Evolutionary conservation across 1,139 yeast species (phyloP), one percentile per base, ranked within the genome.

Genomic region (Pichia sp.): DNA sequence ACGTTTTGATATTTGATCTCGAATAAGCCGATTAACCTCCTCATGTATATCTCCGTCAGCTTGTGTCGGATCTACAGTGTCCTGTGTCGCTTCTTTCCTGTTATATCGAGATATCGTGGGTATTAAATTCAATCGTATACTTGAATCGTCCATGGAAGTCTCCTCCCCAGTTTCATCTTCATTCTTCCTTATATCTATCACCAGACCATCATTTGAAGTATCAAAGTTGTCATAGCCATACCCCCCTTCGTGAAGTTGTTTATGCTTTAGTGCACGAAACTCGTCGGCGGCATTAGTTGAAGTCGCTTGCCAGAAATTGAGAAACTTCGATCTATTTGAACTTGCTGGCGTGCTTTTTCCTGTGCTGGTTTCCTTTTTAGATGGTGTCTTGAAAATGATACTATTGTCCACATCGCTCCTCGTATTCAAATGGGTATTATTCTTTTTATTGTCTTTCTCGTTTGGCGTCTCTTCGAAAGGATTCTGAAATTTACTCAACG

Each of bases 391-490:
- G 32, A 41, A 54, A 50, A 8, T 5, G 5, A 15, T 13, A n/a
- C 34, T 45, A 31, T 15, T 26, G 11, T 44, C 62, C 49, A 30
- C 8, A 30, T 54, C 49, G 6, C 45, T 52, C 4, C 16, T 38
- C 30, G 45, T 55, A 4, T 23, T 3, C 13, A 23, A 13, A 2
- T 15, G 15, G 11, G 4, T 10, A 34, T 11, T 13, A 34, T 32
- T 16, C 15, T 16, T 62, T 61, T 41, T 23, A n/a, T 36, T 23
- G n/a, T 52, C 26, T 19, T 30, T 48, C n/a, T 15, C 47, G 5
- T 54, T 52, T 7, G 62, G 45, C 1, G 70, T 62, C 2, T 63
- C 66, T 34, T 60, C 60, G 49, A 67, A 67, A 15, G 70, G 70
- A 47, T 67, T 59, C 11, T 54, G 55, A 29, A 66, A 59, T 40